A percentile compares a stretch with the other conserved stretches of the same genome.
Conservation (phyloP, 2,329 filamentous ascomycete species). For the Aspergillus fumigatiaffinis region DNA sequence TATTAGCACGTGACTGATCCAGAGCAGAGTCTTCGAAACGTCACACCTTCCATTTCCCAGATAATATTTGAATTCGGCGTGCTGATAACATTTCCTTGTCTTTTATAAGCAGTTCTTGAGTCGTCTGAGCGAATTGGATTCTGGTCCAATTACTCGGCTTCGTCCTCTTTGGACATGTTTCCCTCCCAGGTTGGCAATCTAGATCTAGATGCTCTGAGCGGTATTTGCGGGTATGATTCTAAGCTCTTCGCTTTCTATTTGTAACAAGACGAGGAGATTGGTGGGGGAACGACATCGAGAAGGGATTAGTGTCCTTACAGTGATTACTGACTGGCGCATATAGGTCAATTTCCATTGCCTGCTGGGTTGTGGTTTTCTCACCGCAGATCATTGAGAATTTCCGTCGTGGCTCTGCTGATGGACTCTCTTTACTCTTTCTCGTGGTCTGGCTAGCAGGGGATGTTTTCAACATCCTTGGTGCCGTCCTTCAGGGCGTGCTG, state of each 20-base stretch:
- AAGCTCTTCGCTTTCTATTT: constrained; percentile 1
- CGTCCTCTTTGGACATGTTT: constrained; percentile 26
- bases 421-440: constrained; percentile 85
- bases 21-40: constrained; percentile 8
- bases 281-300: neutral
- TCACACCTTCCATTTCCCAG: neutral
- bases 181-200: constrained; percentile 53
- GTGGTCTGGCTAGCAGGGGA: constrained; percentile 90
- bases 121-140: neutral
- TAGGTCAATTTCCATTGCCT: constrained; percentile 92
- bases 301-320: neutral
- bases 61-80: neutral
- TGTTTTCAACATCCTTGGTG: constrained; percentile 95
- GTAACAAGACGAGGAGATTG: neutral
- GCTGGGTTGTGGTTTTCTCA: constrained; percentile 96
- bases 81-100: neutral
- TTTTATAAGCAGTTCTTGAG: neutral
- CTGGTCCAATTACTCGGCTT: constrained; percentile 3
- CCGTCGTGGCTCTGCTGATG: constrained; percentile 76
- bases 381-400: constrained; percentile 97
- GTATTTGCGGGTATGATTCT: constrained; percentile 71
- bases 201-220: constrained; percentile 85
- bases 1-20: constrained; percentile 5
- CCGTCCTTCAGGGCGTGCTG: constrained; percentile 82
- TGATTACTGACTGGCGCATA: constrained; percentile 6